Conservation (phyloP, 176 grass and related monocot genomes). For the Carex myosuroides region DNA sequence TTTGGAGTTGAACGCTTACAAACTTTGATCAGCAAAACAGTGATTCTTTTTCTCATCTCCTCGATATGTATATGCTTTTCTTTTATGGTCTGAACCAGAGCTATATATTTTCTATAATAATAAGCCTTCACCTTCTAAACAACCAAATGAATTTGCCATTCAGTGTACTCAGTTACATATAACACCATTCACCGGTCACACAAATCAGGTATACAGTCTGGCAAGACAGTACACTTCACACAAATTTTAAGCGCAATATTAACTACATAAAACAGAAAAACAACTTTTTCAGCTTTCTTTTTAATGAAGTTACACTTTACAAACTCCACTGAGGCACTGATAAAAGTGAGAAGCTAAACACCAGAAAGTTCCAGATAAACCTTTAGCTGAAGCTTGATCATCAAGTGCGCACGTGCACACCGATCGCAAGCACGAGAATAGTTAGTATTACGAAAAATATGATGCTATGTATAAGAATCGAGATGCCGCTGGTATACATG, state of each 20-base stretch:
- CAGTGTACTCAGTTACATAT: neutral
- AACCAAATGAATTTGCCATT: neutral
- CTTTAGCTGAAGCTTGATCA: constrained; percentile 4
- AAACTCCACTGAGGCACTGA: neutral
- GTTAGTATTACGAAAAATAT: constrained; percentile 31
- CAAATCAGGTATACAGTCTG: neutral
- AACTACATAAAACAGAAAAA: neutral
- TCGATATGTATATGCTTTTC: neutral
- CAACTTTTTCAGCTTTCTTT: neutral
- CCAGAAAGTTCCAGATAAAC: neutral
- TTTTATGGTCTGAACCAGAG: neutral
- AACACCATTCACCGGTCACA: neutral
- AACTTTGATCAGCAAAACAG: neutral
- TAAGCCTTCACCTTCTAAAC: neutral
- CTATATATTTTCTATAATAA: neutral
- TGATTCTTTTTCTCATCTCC: neutral
- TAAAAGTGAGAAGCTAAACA: neutral
- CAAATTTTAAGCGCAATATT: neutral
- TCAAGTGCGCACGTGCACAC: constrained; percentile 34
- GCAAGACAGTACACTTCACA: neutral
- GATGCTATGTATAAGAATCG: constrained; percentile 39
- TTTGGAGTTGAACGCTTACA: neutral
- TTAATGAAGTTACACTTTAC: neutral
- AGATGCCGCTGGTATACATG: constrained; percentile 48
- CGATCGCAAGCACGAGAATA: constrained; percentile 31